These are phyloP conservation scores for Camellia lanceoleosa DNA, from an alignment of 148 eudicot species.

Conservation along the genomic window DNA sequence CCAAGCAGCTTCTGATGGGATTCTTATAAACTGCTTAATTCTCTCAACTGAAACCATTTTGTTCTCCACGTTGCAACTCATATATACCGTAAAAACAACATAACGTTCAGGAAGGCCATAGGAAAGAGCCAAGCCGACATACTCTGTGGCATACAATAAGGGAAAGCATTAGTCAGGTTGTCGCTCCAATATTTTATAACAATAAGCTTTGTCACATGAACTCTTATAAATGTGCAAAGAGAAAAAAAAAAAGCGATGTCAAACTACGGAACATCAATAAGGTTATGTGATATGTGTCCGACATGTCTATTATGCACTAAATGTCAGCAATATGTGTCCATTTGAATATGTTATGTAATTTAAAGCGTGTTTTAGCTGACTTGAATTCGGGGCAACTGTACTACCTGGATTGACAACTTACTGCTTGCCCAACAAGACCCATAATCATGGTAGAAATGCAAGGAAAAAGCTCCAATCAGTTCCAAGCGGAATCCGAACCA, in stretches of 20 bases:
- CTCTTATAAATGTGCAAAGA: background rate
- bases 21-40: slow-evolving; percentile 36
- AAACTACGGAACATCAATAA: background rate
- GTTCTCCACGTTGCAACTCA: slow-evolving; percentile 36
- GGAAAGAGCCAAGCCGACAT: slow-evolving; percentile 46
- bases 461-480: slow-evolving; percentile 32
- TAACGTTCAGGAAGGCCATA: slow-evolving; percentile 42
- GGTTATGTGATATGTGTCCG: background rate
- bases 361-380: background rate
- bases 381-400: background rate
- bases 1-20: slow-evolving; percentile 46
- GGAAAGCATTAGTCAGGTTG: slow-evolving; percentile 6
- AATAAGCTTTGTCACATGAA: background rate
- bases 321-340: too few species aligned
- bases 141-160: slow-evolving; percentile 27
- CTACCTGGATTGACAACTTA: slow-evolving; percentile 41
- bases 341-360: background rate
- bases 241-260: too few species aligned
- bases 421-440: slow-evolving; percentile 41
- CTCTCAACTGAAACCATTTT: slow-evolving; percentile 52
- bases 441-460: slow-evolving; percentile 37
- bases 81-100: slow-evolving; percentile 26
- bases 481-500: slow-evolving; percentile 55
- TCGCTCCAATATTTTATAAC: background rate
- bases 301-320: background rate